A percentile compares a stretch with the other conserved stretches of the same genome.
Conservation (phyloP, 23 red algal genomes). For the Pyropia yezoensis region DNA sequence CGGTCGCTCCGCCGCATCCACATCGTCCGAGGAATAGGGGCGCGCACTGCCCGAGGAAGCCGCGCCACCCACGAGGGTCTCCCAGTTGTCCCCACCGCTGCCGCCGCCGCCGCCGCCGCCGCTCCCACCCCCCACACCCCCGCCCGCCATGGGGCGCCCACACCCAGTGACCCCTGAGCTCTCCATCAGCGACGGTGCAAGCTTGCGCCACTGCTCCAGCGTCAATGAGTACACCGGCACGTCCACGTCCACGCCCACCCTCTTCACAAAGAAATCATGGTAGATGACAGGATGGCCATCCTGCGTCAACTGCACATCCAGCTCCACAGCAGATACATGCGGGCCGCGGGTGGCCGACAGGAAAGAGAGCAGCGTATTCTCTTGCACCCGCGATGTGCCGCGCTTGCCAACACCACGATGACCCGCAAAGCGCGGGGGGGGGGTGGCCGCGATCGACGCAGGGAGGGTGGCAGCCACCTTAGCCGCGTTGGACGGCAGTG, state of each 20-base stretch:
- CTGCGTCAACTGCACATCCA: constrained; percentile 84
- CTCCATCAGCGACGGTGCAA: not conserved
- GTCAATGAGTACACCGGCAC: not conserved
- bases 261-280: constrained; percentile 75
- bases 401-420: constrained; percentile 80
- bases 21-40: too few species aligned
- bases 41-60: too few species aligned
- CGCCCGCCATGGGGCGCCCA: too few species aligned
- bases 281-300: constrained; percentile 69
- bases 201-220: constrained; percentile 4
- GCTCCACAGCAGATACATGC: constrained; percentile 50
- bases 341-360: constrained; percentile 41
- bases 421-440: constrained; percentile 39
- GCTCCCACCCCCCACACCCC: too few species aligned
- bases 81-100: too few species aligned
- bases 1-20: too few species aligned
- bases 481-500: not conserved
- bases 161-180: not conserved
- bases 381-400: constrained; percentile 34
- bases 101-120: too few species aligned
- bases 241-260: constrained; percentile 1
- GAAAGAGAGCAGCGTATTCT: constrained; percentile 84
- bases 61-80: too few species aligned
- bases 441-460: not conserved
- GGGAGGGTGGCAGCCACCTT: not conserved